These are phyloP conservation scores for Penicillium simplicissimum DNA, from an alignment of 495 filamentous ascomycete species.

Conservation along the genomic window DNA sequence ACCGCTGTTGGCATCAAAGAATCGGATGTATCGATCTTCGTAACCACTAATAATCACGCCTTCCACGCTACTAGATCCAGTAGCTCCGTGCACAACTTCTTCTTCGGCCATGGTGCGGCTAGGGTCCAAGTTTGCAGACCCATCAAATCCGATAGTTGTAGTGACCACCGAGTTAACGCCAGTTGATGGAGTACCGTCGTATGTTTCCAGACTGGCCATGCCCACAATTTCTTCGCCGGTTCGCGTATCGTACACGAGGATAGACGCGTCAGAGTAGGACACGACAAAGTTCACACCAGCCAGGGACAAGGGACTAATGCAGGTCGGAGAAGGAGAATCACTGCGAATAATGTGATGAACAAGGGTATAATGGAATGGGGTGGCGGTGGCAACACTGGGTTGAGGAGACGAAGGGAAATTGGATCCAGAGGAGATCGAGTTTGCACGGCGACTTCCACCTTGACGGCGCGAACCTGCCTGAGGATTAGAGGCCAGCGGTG, in stretches of 20 bases:
- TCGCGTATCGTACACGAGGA: constrained; percentile 87
- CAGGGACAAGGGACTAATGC: constrained; percentile 81
- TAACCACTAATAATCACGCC: constrained; percentile 93
- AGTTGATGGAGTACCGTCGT: constrained; percentile 79
- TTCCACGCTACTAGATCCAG: constrained; percentile 83
- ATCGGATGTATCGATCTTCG: constrained; percentile 91
- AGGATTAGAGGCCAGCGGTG: constrained; percentile 79
- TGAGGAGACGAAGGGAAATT: constrained; percentile 90
- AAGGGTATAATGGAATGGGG: constrained; percentile 66
- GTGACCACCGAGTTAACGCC: constrained; percentile 92
- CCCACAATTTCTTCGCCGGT: constrained; percentile 87
- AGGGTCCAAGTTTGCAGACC: constrained; percentile 63
- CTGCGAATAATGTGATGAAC: constrained; percentile 78
- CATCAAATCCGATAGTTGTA: constrained; percentile 76
- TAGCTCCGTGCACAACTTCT: constrained; percentile 74
- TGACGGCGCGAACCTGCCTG: constrained; percentile 67
- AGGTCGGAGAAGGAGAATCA: constrained; percentile 79
- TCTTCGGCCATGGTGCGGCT: constrained; percentile 62
- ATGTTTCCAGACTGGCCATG: constrained; percentile 92
- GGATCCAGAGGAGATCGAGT: constrained; percentile 87
- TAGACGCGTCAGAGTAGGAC: constrained; percentile 83
- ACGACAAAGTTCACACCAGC: constrained; percentile 93
- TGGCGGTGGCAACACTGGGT: constrained; percentile 72
- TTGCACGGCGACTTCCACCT: constrained; percentile 77
- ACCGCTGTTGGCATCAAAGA: constrained; percentile 99